Evolutionary conservation across 1,284 basidiomycete genomes (phyloP), one percentile per base, ranked within the genome.

Genomic region (Leucoagaricus sp.): DNA sequence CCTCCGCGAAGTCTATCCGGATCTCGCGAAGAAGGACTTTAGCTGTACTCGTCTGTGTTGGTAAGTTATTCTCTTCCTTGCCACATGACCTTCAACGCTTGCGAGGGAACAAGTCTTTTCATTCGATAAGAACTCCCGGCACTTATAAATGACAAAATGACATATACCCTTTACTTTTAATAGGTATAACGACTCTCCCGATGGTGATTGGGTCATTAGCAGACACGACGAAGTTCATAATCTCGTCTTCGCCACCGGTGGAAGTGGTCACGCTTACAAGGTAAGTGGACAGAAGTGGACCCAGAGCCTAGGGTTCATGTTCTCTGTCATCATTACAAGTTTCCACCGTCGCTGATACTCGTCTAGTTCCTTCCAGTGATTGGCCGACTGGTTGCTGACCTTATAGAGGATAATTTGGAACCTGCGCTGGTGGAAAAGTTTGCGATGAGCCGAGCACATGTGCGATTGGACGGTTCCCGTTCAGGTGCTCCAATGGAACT

Each of bases 201-300:
- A 94, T 66, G 84, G 83, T 1, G 77, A 93, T 70, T 94, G 89
- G 87, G 75, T 93, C 36, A 90, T 94, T 60, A 89, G 91, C 33
- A 77, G 72, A 44, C 79, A 86, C 58, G 84, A 87, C 0, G 66
- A 69, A 5, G 80, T 89, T 64, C 65, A 75, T 9, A 78, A 79
- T 1, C 64, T 94, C 15, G 67, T 91, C 49, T 69, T 94, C 17
- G 91, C 90, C 4, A 92, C 90, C 0, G 87, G 81, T 13, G 92
- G 87, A 5, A 89, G 86, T 62, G 92, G 91, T 0, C 92, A 94
- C 70, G 91, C 84, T 0, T 94, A 85, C 77, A 94, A 93, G 79
- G 90, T 86, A 56, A 54, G 67, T 63, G 2, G 36, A 28, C n/a
- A 38, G 4, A 21, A 9, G 12, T 23, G 12, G 21, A 28, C 12